Conservation (phyloP, 352 stramenopile genomes). For the Globisporangium nunn region DNA sequence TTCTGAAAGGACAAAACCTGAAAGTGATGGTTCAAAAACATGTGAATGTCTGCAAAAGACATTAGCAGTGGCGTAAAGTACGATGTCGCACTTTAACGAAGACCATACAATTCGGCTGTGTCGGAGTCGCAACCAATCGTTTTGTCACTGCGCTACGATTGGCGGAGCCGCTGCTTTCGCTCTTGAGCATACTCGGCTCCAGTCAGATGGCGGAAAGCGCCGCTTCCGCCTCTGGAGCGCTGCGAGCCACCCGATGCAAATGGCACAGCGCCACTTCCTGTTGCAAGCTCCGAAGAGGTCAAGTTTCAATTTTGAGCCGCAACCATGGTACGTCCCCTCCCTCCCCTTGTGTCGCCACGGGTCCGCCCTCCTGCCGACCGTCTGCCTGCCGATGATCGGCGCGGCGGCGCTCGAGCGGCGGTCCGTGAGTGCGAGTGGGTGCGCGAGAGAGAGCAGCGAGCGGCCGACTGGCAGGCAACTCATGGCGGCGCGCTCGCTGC, state of each 20-base stretch:
- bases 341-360: slow-evolving; percentile 5
- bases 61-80: too few species aligned
- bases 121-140: not conserved
- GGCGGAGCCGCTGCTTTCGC: too few species aligned
- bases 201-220: not conserved
- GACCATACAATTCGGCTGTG: not conserved
- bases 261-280: slow-evolving; percentile 40
- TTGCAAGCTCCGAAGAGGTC: slow-evolving; percentile 51
- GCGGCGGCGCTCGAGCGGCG: not conserved
- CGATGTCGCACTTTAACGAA: not conserved
- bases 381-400: not conserved
- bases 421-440: not conserved
- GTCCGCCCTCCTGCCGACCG: not conserved
- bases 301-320: slow-evolving; percentile 85
- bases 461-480: not conserved
- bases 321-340: slow-evolving; percentile 71
- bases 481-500: not conserved
- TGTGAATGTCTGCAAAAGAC: too few species aligned
- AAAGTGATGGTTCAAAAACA: not conserved
- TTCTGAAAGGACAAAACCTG: not conserved
- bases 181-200: not conserved
- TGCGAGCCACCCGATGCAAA: slow-evolving; percentile 29
- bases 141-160: not conserved
- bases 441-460: slow-evolving; percentile 6
- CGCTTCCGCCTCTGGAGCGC: slow-evolving; percentile 12